Evolutionary conservation across 2,329 filamentous ascomycete species (phyloP).

Genomic region (Claviceps digitariae): DNA sequence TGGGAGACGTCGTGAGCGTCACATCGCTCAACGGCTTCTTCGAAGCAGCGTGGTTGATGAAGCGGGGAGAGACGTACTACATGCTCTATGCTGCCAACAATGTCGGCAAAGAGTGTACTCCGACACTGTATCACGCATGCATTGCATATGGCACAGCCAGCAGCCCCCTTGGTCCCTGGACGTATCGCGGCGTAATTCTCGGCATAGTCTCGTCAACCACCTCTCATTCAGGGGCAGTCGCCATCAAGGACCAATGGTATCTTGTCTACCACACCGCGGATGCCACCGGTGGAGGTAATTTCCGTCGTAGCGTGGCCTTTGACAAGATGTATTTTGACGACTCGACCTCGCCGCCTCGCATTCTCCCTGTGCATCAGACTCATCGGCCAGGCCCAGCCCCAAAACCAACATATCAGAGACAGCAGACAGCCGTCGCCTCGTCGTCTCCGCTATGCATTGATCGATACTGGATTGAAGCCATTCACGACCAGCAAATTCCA

Average conservation of each 20-base stretch:
- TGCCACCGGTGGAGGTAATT: background rate
- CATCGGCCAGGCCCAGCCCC: background rate
- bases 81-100: background rate
- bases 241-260: background rate
- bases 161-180: background rate
- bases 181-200: background rate
- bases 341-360: background rate
- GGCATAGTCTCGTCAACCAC: slow-evolving; percentile 1
- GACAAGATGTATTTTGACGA: slow-evolving; percentile 1
- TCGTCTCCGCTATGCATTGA: background rate
- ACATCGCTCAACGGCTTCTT: background rate
- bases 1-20: background rate
- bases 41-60: background rate
- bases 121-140: background rate
- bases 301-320: background rate
- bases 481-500: background rate
- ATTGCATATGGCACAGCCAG: background rate
- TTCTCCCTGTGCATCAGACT: background rate
- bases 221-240: background rate
- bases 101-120: background rate
- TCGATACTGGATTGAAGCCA: background rate
- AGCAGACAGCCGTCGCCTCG: background rate
- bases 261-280: slow-evolving; percentile 1
- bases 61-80: background rate
- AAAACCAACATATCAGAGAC: background rate